Evolutionary conservation across 345 rosid genomes (phyloP).

Genomic region (Eucalyptus urophylla): DNA sequence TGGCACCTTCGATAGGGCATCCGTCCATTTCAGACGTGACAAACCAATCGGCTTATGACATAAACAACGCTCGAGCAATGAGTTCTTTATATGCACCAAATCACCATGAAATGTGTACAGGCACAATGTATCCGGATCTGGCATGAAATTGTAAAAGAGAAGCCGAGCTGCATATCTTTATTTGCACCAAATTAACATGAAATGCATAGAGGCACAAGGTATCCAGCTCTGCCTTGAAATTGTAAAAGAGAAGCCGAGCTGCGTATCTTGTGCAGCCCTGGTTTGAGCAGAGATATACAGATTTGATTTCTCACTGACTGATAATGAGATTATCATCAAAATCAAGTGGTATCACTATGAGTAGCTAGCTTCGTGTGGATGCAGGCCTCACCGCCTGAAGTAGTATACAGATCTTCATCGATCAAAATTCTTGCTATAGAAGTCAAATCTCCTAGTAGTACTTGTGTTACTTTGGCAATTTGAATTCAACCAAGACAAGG

Average conservation of each 20-base stretch:
- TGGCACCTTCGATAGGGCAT: background rate
- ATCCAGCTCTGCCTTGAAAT: background rate
- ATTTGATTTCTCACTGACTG: background rate
- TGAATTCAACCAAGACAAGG: background rate
- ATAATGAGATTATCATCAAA: background rate
- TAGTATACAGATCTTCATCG: background rate
- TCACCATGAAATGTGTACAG: background rate
- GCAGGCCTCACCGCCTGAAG: background rate
- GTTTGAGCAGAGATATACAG: background rate
- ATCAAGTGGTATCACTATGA: background rate
- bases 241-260: background rate
- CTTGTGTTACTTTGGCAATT: background rate
- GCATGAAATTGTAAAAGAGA: background rate
- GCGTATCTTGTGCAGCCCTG: background rate
- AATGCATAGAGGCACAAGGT: background rate
- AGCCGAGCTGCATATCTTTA: background rate
- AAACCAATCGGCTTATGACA: background rate
- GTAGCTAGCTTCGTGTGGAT: background rate
- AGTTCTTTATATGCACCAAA: background rate
- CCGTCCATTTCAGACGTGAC: background rate
- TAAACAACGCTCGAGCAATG: background rate
- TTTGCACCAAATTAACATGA: background rate
- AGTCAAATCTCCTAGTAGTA: background rate
- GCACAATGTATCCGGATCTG: background rate
- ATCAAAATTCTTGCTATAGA: background rate